These are phyloP conservation scores for Rhinocladiella similis DNA, from an alignment of 2,329 filamentous ascomycete species.

Conservation along the genomic window DNA sequence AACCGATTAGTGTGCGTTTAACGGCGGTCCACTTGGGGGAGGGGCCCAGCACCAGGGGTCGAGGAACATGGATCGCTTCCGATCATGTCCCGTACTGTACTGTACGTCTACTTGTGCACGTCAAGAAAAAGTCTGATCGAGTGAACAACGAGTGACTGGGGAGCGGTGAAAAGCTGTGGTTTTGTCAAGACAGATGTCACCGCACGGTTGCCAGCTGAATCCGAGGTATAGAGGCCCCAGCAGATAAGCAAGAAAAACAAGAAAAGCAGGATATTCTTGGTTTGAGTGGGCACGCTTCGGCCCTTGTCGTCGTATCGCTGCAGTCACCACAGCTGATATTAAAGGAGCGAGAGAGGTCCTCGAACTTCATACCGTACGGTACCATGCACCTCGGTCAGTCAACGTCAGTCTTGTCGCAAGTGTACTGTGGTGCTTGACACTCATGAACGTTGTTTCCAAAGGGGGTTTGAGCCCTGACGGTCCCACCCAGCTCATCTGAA, in stretches of 20 bases:
- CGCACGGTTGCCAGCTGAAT: no score
- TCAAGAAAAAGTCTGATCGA: background rate
- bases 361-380: background rate
- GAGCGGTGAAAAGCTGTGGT: background rate
- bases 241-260: no score
- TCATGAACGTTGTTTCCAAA: no score
- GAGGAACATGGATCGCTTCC: slow-evolving; percentile 1
- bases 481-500: no score
- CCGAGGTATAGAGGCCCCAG: no score
- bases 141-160: background rate
- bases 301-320: background rate
- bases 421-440: no score
- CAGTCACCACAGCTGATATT: background rate
- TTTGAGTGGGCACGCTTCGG: background rate
- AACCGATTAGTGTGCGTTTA: background rate
- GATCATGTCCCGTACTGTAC: no score
- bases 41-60: background rate
- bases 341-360: background rate
- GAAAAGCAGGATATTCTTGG: no score
- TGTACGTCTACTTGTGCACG: no score
- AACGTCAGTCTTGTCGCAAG: no score
- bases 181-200: background rate
- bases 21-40: background rate
- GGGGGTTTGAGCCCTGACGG: no score
- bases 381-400: background rate